Evolutionary conservation across 768 basidiomycete genomes (phyloP).

Genomic region (Pleurotus giganteus): DNA sequence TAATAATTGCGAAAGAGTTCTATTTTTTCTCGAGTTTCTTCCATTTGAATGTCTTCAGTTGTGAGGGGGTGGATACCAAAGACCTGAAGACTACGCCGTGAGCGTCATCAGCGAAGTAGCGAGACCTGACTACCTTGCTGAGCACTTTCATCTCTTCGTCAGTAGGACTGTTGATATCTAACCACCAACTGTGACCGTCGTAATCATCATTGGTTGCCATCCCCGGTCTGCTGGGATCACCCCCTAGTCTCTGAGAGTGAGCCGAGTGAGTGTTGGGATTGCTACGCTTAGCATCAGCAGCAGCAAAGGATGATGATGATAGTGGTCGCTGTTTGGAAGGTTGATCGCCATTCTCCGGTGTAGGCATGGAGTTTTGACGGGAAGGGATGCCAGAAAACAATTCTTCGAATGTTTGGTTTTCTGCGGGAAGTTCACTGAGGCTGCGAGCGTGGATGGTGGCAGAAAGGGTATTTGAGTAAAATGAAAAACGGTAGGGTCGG

Average conservation of each 20-base stretch:
- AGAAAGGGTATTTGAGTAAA: slow-evolving; percentile 90
- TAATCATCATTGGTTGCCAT: slow-evolving; percentile 31
- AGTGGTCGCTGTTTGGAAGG: slow-evolving; percentile 1
- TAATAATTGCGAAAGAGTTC: slow-evolving; percentile 99
- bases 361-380: slow-evolving; percentile 5
- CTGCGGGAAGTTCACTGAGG: slow-evolving; percentile 89
- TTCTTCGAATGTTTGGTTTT: slow-evolving; percentile 90
- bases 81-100: slow-evolving; percentile 49
- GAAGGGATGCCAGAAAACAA: slow-evolving; percentile 63
- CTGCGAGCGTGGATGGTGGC: slow-evolving; percentile 95
- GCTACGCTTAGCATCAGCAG: slow-evolving; percentile 4
- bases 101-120: slow-evolving; percentile 1
- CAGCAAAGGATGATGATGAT: neutral
- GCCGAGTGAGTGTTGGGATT: too few species aligned
- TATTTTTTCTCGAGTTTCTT: slow-evolving; percentile 99
- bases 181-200: slow-evolving; percentile 93
- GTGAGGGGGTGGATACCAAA: slow-evolving; percentile 97
- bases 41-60: slow-evolving; percentile 99
- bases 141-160: slow-evolving; percentile 99
- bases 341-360: slow-evolving; percentile 14
- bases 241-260: slow-evolving; percentile 4
- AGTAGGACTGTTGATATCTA: slow-evolving; percentile 90
- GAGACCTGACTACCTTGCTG: slow-evolving; percentile 60
- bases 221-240: slow-evolving; percentile 4
- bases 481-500: slow-evolving; percentile 95